Percentiles rank a stretch among this genome's conserved stretches.
Evolutionary conservation across 1,284 basidiomycete species (phyloP).

Genomic region (Apiotrichum siamense): DNA sequence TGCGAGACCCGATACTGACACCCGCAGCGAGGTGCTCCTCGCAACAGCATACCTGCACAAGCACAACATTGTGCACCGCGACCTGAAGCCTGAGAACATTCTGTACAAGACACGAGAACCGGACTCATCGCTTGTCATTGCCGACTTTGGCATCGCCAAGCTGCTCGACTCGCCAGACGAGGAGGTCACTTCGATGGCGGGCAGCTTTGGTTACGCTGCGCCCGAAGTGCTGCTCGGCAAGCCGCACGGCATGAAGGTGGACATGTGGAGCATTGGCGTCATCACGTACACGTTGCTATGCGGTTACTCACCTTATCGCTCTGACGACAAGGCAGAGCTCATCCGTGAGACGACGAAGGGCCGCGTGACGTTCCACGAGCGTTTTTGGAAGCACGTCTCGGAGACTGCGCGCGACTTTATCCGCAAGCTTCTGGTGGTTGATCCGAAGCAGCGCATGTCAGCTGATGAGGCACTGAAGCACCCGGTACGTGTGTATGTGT

Average conservation of each 20-base stretch:
- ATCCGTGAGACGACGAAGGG: constrained; percentile 75
- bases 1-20: too few relatives aligned
- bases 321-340: constrained; percentile 69
- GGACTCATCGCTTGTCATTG: constrained; percentile 78
- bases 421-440: constrained; percentile 62
- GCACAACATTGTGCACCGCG: constrained; percentile 85
- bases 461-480: constrained; percentile 67
- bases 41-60: constrained; percentile 78
- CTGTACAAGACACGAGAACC: constrained; percentile 70
- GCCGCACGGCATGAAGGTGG: constrained; percentile 86
- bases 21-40: constrained; percentile 54
- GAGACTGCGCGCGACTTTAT: constrained; percentile 58
- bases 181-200: constrained; percentile 72
- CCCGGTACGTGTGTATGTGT: constrained; percentile 39
- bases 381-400: constrained; percentile 82
- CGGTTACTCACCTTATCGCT: constrained; percentile 88
- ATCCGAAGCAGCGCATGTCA: constrained; percentile 66
- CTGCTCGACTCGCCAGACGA: constrained; percentile 72
- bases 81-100: constrained; percentile 94
- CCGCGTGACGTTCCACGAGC: constrained; percentile 81
- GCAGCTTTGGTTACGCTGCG: constrained; percentile 89
- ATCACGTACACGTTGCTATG: constrained; percentile 90
- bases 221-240: constrained; percentile 79
- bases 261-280: constrained; percentile 88
- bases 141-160: constrained; percentile 95